Base-by-base conservation (phyloP, 495 filamentous ascomycete genomes). In the Bryoglossum gracile region DNA sequence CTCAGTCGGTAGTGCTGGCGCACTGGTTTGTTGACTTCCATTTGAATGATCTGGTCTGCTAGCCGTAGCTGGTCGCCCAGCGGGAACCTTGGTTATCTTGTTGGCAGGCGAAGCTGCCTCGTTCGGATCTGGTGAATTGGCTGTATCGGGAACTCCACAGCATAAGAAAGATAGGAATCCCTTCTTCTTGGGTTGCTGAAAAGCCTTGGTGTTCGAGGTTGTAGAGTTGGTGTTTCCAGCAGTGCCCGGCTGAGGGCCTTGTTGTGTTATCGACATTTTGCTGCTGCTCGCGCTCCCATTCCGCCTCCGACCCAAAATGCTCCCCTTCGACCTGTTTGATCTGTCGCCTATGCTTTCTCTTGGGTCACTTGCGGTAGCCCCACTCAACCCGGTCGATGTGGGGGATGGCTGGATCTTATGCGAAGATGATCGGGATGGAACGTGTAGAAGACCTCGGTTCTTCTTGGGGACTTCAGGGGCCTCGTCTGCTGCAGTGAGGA, bases 91-190 rank as follows among this genome's bases (percentile, higher is more conserved):
- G 10, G 74, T 67, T 13, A 78, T 61, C 59, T 81, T 83, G 68
- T 90, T 89, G 26, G 78, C 69, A 38, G 84, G 80, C 18, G 84
- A 64, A 18, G 65, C 62, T 35, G 71, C 60, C 35, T 86, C 85
- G 32, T 80, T 78, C 45, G 68, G 64, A 49, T 79, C 80, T 32
- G 81, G 69, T 2, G 77, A 67, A 47, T 82, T 78, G n/a, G 76
- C 77, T 37, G 77, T 66, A 48, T 81, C 75, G 32, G 80, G 74
- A 22, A 82, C 77, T 23, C 81, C 80, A 63, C 89, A 95, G 70
- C 89, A 95, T 40, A 95, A 69, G 47, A 92, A 80, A 21, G 86
- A 73, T 17, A 94, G 67, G 30, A 95, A 67, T 73, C 43, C 68
- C 63, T 78, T 79, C 68, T 84, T 86, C 62, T 81, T 84, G 45